A percentile compares a stretch with the other conserved stretches of the same genome.
phyloP scores from a whole-genome alignment of 2,329 filamentous ascomycete genomes.

The Curvularia sp. region DNA sequence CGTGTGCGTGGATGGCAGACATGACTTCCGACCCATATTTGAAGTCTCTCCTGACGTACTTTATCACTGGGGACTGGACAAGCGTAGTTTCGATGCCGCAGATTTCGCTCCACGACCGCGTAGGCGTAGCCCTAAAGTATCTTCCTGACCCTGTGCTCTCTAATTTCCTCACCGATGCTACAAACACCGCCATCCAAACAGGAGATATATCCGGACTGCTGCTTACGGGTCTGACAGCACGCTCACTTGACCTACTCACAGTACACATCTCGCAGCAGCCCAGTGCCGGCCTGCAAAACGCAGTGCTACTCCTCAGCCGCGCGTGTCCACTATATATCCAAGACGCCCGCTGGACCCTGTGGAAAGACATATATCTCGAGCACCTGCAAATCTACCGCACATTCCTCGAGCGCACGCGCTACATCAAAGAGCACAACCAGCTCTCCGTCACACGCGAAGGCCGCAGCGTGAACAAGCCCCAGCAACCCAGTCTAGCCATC shows the following conservation, averaged over 20 bases:
- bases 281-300: conserved; percentile 72
- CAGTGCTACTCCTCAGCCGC: conserved; percentile 75
- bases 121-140: conserved; percentile 76
- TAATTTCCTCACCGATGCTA: conserved; percentile 59
- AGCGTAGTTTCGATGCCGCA: conserved; percentile 75
- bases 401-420: conserved; percentile 77
- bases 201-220: conserved; percentile 81
- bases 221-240: conserved; percentile 77
- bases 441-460: conserved; percentile 70
- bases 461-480: conserved; percentile 66
- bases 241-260: conserved; percentile 75
- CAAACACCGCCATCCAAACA: conserved; percentile 64
- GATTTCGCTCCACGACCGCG: conserved; percentile 75
- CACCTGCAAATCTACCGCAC: conserved; percentile 73
- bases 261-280: conserved; percentile 77
- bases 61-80: conserved; percentile 78
- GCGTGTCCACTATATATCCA: conserved; percentile 78
- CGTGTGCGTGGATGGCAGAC: conserved; percentile 67
- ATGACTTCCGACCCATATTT: conserved; percentile 78
- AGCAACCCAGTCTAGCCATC: conserved; percentile 71
- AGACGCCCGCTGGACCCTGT: conserved; percentile 76
- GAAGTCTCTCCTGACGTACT: conserved; percentile 78
- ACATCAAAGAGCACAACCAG: conserved; percentile 77
- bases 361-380: conserved; percentile 77
- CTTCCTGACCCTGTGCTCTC: conserved; percentile 62